These are phyloP conservation scores for Solanum hybrid DNA, from an alignment of 305 asterid species.

Conservation along the genomic window DNA sequence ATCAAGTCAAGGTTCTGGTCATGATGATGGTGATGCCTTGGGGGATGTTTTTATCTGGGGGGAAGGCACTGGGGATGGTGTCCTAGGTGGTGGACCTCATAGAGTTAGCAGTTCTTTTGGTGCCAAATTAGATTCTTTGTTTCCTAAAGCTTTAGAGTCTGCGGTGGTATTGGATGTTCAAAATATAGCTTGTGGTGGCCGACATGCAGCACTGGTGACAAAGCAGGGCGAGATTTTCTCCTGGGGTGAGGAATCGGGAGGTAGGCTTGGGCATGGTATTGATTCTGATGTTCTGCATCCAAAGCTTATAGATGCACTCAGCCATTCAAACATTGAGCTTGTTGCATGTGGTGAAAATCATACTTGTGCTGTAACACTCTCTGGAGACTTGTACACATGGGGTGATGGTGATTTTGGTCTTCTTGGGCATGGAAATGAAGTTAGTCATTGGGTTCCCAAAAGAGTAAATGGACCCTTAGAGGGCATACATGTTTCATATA, in stretches of 20 bases:
- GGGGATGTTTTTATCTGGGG: conserved; percentile 85
- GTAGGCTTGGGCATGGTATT: conserved; percentile 75
- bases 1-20: conserved; percentile 83
- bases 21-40: conserved; percentile 69
- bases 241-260: conserved; percentile 69
- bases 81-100: conserved; percentile 54
- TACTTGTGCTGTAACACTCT: conserved; percentile 26
- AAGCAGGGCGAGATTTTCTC: conserved; percentile 71
- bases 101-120: conserved; percentile 38
- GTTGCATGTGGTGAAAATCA: conserved; percentile 26
- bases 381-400: conserved; percentile 26
- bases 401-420: conserved; percentile 24
- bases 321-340: conserved; percentile 22
- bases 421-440: conserved; percentile 29
- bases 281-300: conserved; percentile 22
- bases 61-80: conserved; percentile 64
- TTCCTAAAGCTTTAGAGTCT: conserved; percentile 72
- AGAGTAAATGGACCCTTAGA: conserved; percentile 24
- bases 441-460: conserved; percentile 24
- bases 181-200: conserved; percentile 68
- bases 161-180: conserved; percentile 71
- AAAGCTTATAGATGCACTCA: conserved; percentile 21
- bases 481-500: conserved; percentile 21
- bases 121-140: conserved; percentile 45
- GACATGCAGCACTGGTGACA: conserved; percentile 60